Evolutionary conservation across 73 alveolate genomes (phyloP).

Genomic region (Tetrahymena elliotti): DNA sequence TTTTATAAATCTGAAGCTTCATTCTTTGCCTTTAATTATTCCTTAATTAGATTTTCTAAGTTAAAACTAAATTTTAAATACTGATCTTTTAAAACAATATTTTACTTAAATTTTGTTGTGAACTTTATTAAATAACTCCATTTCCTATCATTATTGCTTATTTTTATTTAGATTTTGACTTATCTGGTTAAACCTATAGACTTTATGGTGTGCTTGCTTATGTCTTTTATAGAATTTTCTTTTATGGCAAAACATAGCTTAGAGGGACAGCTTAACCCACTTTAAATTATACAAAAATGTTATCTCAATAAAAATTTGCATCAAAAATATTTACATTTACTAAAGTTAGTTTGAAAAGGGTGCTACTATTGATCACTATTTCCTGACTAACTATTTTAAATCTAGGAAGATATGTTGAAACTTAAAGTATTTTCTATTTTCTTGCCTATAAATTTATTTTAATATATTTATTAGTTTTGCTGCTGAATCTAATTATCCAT

Average conservation of each 20-base stretch:
- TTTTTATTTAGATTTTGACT: neutral
- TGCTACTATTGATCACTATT: neutral
- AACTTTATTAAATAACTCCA: neutral
- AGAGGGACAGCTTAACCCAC: neutral
- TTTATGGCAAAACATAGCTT: neutral
- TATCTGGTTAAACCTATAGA: neutral
- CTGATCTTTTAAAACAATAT: neutral
- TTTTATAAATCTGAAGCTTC: neutral
- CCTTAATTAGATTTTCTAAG: neutral
- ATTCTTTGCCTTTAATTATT: neutral
- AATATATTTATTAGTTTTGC: neutral
- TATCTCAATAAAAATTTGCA: too few relatives aligned
- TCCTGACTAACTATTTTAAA: neutral
- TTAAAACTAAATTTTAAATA: neutral
- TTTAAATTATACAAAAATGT: neutral
- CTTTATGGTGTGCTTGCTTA: neutral
- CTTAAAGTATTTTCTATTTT: neutral
- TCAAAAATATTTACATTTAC: neutral
- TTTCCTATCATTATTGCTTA: neutral
- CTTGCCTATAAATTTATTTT: neutral
- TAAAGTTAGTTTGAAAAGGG: neutral
- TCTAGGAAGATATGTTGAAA: neutral
- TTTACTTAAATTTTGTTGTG: neutral
- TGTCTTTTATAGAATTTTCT: neutral
- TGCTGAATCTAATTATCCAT: neutral